Base-by-base conservation (phyloP, 441 rosid species). In the Erodium moschatum region DNA sequence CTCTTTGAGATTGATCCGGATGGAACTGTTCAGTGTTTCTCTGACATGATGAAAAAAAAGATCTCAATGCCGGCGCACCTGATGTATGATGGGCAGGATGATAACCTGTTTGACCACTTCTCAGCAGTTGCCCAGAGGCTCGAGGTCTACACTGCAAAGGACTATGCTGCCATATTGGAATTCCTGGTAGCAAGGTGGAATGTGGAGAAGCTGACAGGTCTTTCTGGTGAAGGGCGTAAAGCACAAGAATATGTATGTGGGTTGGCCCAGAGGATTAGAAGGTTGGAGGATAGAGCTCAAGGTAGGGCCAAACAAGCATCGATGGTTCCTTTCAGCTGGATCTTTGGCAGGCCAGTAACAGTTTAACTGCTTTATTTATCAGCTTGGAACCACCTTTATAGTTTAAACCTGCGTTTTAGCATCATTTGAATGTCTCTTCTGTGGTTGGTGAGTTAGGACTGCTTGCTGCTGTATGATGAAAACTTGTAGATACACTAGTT, bases 181-280 rank as follows among this genome's bases (percentile, higher is more conserved):
- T 68, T 68, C 71, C 56, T 68, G 71, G 71, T 68, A 21, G 71
- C 27, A 21, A 52, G 71, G 20, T 68, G 71, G 71, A 68, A 68
- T 24, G 71, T 68, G 71, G 65, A 18, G 62, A n/a, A 56, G 18
- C 71, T 68, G 6, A 68, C 64, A 15, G 71, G 71, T n/a, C 63
- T 68, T 0, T 68, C 71, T 50, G 71, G 63, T 0, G 71, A 68
- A 63, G 71, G 71, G 58, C 62, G 71, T 61, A 68, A 52, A 15
- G 71, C 64, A 24, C 71, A 54, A 19, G 71, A 61, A 1, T 61
- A 61, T 61, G 65, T 61, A 7, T 61, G 65, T 18, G 65, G 65
- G 65, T 61, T 61, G 31, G 12, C 65, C 4, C 65, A 21, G 13
- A 61, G 65, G 65, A 61, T 61, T 6, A 1, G 65, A 38, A 38